Conservation (phyloP, 2,329 filamentous ascomycete genomes). For the Coleophoma eucalyptorum region DNA sequence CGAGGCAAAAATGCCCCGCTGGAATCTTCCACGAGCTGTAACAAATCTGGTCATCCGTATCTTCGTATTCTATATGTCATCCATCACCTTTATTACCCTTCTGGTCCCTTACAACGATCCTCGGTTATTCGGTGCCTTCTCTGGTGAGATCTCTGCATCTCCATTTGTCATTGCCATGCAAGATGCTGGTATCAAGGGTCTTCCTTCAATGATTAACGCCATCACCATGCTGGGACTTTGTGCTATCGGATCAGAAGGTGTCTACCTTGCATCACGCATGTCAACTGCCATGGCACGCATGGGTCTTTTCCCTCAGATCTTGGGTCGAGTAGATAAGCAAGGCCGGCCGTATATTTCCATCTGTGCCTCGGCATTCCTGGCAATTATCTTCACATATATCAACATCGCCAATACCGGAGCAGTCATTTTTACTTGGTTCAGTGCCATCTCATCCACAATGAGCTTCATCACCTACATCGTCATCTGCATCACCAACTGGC, state of each 20-base stretch:
- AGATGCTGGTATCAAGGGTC: constrained; percentile 39
- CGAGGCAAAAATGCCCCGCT: constrained; percentile 49
- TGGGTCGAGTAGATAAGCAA: constrained; percentile 15
- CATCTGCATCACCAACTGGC: background rate
- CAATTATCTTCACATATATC: background rate
- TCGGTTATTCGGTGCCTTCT: constrained; percentile 44
- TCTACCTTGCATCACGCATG: constrained; percentile 44
- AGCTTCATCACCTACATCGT: background rate
- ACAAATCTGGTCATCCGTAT: constrained; percentile 54
- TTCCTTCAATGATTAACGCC: constrained; percentile 47
- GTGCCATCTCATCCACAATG: background rate
- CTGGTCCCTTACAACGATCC: constrained; percentile 48
- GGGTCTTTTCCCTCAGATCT: constrained; percentile 45
- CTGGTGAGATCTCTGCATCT: constrained; percentile 19
- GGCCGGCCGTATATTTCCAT: background rate
- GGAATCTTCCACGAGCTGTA: constrained; percentile 51
- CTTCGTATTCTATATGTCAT: constrained; percentile 52
- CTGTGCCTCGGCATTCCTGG: background rate
- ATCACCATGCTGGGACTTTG: constrained; percentile 46
- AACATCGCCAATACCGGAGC: background rate
- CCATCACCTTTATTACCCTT: constrained; percentile 51
- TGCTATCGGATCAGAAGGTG: constrained; percentile 46
- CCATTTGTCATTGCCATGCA: constrained; percentile 42
- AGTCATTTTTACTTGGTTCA: background rate
- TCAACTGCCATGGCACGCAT: constrained; percentile 44